Evolutionary conservation across 1,284 basidiomycete species (phyloP), one percentile per base, ranked within the genome.

Genomic region (Pseudozyma flocculosa): DNA sequence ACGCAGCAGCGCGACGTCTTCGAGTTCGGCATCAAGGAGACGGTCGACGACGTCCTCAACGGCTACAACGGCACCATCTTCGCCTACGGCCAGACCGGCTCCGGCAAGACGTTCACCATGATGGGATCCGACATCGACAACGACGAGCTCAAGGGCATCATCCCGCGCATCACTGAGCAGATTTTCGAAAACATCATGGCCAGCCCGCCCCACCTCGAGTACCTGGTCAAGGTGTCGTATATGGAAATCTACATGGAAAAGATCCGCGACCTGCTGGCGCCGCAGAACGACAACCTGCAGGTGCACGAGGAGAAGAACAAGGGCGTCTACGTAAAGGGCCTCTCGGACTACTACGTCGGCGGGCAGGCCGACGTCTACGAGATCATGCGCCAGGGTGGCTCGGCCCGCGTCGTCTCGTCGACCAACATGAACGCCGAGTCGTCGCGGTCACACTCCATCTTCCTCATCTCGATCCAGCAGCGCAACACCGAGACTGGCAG

Each of bases 351-450:
- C 81, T 99, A 99, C 81, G 95, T 99, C 50, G 89, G 91, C 40
- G 64, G 60, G 10, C 63, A 72, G 34, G 56, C 54, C 68, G 95
- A 99, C 78, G 95, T 99, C 18, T 98, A 95, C 79, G 92, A 96
- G 80, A 96, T 98, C 73, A 97, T 99, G 93, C 85, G 92, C 61
- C 92, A 93, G 61, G 95, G 95, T 78, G 90, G 91, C 47, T 84
- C 85, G 45, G 88, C 92, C 29, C 85, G 95, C 66, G 91, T 92
- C 10, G 91, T 96, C 10, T 93, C 93, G 5, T 88, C 93, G 3
- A 99, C 95, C 5, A 95, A 97, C 81, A 99, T 99, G 95, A 99
- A 99, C 79, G 93, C 95, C 64, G 95, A 99, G 80, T 94, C 91
- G 52, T 98, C 95, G 22, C 90, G 95, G 45, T 98, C 95, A 19